These are phyloP conservation scores for Ophiorrhiza pumila DNA, from an alignment of 257 asterid genomes.

Conservation along the genomic window DNA sequence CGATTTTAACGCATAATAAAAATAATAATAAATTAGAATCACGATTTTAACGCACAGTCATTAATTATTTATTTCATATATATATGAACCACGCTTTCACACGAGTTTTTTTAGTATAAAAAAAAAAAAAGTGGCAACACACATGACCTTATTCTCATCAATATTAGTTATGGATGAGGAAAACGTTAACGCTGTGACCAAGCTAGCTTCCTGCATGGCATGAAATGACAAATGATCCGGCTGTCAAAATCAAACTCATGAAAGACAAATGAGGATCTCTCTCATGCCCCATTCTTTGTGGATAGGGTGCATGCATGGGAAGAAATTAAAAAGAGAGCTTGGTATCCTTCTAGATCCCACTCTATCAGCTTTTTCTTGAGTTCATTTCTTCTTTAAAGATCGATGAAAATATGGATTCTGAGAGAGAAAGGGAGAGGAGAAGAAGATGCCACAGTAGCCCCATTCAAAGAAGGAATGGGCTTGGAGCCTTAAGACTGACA, in stretches of 20 bases:
- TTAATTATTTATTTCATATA: too few species aligned
- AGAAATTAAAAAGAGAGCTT: constrained; percentile 20
- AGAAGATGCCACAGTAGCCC: constrained; percentile 54
- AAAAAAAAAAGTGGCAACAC: too few species aligned
- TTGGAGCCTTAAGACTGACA: constrained; percentile 19
- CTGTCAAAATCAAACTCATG: constrained; percentile 46
- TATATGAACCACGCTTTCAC: too few species aligned
- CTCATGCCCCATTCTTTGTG: constrained; percentile 52
- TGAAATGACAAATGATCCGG: constrained; percentile 31
- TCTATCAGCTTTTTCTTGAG: constrained; percentile 6
- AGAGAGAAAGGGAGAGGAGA: constrained; percentile 32
- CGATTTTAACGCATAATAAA: too few species aligned
- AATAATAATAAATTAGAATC: too few species aligned
- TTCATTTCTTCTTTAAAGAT: constrained; percentile 9
- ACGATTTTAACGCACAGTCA: too few species aligned
- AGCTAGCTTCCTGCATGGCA: too few species aligned
- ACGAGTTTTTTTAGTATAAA: too few species aligned
- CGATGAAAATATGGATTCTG: constrained; percentile 5
- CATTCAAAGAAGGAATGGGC: constrained; percentile 52
- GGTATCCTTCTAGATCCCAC: not conserved
- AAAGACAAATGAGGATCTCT: constrained; percentile 43
- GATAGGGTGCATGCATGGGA: constrained; percentile 47
- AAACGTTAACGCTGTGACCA: not conserved
- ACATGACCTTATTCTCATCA: not conserved
- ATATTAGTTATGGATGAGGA: not conserved